These are phyloP conservation scores for Crithidia brevicula DNA, from an alignment of 208 protist genomes.

Conservation along the genomic window DNA sequence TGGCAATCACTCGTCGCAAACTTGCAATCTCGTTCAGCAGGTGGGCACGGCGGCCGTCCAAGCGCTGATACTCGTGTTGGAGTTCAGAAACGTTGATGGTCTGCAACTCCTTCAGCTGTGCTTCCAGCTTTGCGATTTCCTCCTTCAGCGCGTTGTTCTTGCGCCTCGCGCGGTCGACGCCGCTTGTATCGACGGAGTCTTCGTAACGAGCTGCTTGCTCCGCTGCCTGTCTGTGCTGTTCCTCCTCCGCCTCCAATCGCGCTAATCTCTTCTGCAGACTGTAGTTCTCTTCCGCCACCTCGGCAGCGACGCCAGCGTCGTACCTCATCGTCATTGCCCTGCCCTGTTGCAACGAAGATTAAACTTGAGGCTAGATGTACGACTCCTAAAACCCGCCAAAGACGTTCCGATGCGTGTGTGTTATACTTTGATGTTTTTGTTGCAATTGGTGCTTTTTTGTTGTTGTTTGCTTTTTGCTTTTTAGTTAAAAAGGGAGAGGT, in stretches of 20 bases:
- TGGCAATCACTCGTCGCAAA: constrained; percentile 77
- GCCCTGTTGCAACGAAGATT: no score
- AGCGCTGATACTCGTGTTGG: constrained; percentile 66
- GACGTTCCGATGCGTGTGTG: no score
- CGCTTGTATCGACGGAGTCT: constrained; percentile 33
- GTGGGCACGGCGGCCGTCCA: constrained; percentile 63
- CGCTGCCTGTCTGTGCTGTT: constrained; percentile 21
- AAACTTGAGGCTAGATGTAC: no score
- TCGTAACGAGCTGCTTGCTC: constrained; percentile 31
- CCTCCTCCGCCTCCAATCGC: constrained; percentile 58
- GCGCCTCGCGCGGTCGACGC: constrained; percentile 45
- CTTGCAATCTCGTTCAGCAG: constrained; percentile 80
- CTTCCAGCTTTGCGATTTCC: constrained; percentile 59
- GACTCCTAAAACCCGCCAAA: no score
- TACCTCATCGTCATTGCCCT: constrained; percentile 19
- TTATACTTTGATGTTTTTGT: no score
- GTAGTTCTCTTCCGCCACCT: constrained; percentile 60
- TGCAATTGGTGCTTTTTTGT: no score
- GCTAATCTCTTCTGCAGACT: constrained; percentile 50
- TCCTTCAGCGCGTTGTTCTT: constrained; percentile 61
- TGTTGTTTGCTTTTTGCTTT: no score
- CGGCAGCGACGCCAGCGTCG: constrained; percentile 32
- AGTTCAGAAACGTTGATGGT: constrained; percentile 69
- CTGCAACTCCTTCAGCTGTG: constrained; percentile 57
- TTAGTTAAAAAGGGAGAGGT: no score